Percentiles rank a stretch among this genome's conserved stretches.
These are phyloP conservation scores for Cyathus striatus DNA, from an alignment of 768 basidiomycete species.

Conservation along the genomic window DNA sequence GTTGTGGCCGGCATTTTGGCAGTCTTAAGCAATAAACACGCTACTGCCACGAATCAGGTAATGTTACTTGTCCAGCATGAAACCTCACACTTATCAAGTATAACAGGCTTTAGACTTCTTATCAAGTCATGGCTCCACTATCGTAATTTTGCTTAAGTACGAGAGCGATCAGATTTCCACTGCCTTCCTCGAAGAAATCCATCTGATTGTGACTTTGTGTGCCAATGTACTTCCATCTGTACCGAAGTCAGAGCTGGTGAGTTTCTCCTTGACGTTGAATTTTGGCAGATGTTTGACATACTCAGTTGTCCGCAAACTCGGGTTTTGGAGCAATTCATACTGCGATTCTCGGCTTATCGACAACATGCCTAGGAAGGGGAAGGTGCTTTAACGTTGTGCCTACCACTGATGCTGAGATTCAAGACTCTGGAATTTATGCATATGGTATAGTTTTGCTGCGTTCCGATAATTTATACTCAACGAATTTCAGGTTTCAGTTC, in stretches of 20 bases:
- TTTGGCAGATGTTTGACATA: neutral
- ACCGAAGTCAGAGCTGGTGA: conserved; percentile 73
- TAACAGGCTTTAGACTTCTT: conserved; percentile 75
- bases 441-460: conserved; percentile 37
- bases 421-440: conserved; percentile 46
- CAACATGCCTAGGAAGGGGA: conserved; percentile 59
- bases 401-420: conserved; percentile 60
- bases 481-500: conserved; percentile 39
- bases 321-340: conserved; percentile 86
- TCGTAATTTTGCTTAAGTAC: conserved; percentile 78
- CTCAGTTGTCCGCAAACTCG: conserved; percentile 54
- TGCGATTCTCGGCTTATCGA: conserved; percentile 70
- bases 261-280: conserved; percentile 16
- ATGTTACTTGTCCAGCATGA: neutral
- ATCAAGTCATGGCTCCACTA: conserved; percentile 75
- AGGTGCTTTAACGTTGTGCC: conserved; percentile 59
- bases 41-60: conserved; percentile 68
- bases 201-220: conserved; percentile 73
- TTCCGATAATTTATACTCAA: neutral
- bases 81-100: conserved; percentile 1
- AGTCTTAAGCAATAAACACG: conserved; percentile 66
- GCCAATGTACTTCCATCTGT: conserved; percentile 64
- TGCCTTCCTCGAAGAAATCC: conserved; percentile 71
- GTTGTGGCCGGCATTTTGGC: conserved; percentile 73
- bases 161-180: conserved; percentile 58